Conservation (phyloP, 2,329 filamentous ascomycete genomes). For the Xylaria sp. region DNA sequence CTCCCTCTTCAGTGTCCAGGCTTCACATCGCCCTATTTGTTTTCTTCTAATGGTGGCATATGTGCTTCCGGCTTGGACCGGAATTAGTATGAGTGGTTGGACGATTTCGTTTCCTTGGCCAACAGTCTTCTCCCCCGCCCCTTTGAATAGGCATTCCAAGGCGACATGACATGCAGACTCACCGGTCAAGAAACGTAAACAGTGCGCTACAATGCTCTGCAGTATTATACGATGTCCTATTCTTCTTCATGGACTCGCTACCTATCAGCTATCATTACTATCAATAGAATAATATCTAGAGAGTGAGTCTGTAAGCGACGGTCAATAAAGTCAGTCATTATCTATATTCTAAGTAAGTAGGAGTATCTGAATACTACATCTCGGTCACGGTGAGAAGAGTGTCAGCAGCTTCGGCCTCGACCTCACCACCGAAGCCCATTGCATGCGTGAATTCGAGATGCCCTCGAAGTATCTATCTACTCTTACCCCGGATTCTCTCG, state of each 20-base stretch:
- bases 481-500: conserved; percentile 17
- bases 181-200: conserved; percentile 22
- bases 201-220: conserved; percentile 16
- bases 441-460: conserved; percentile 3
- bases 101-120: conserved; percentile 19
- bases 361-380: neutral
- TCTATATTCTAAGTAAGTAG: neutral
- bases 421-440: neutral
- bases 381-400: neutral
- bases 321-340: too few species aligned
- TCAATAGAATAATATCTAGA: neutral
- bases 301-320: neutral
- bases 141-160: conserved; percentile 12
- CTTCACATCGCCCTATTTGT: too few species aligned
- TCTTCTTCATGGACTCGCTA: conserved; percentile 3
- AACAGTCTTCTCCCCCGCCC: conserved; percentile 13
- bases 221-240: neutral
- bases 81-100: conserved; percentile 6
- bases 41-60: neutral
- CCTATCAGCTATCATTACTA: neutral
- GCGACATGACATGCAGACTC: conserved; percentile 22
- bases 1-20: too few species aligned
- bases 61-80: conserved; percentile 12
- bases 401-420: neutral
- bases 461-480: neutral